phyloP scores from a whole-genome alignment of 176 grass and related monocot genomes.

The Ampelocalamus luodianensis region DNA sequence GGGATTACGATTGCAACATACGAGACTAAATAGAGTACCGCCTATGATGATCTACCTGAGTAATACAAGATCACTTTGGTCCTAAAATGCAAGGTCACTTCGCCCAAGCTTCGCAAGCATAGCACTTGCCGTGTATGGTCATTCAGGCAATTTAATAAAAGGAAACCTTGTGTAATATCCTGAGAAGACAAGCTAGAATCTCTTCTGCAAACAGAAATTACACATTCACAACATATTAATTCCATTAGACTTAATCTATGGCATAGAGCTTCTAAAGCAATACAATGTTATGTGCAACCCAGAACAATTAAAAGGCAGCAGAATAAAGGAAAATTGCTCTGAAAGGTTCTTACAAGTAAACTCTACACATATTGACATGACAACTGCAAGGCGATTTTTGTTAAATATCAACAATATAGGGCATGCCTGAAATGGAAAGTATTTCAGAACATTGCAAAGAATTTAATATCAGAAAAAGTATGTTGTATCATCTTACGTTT shows the following conservation, averaged over 20 bases:
- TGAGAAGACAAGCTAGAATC: background rate
- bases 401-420: constrained; percentile 9
- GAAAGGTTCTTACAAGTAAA: constrained; percentile 21
- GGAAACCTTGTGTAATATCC: background rate
- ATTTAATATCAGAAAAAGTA: background rate
- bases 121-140: background rate
- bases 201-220: background rate
- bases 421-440: constrained; percentile 10
- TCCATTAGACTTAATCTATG: background rate
- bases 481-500: constrained; percentile 37
- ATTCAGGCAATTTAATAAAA: background rate
- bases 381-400: background rate
- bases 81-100: no score
- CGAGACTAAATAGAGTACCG: background rate
- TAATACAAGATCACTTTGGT: no score
- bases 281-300: background rate
- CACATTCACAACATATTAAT: background rate
- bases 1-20: background rate
- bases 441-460: background rate
- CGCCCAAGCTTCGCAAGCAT: background rate
- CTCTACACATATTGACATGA: constrained; percentile 13
- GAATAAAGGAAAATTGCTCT: background rate
- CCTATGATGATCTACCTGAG: background rate
- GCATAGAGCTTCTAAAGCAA: background rate
- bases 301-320: background rate